phyloP scores from a whole-genome alignment of 306 rosid genomes.

The Vigna nakashimae region DNA sequence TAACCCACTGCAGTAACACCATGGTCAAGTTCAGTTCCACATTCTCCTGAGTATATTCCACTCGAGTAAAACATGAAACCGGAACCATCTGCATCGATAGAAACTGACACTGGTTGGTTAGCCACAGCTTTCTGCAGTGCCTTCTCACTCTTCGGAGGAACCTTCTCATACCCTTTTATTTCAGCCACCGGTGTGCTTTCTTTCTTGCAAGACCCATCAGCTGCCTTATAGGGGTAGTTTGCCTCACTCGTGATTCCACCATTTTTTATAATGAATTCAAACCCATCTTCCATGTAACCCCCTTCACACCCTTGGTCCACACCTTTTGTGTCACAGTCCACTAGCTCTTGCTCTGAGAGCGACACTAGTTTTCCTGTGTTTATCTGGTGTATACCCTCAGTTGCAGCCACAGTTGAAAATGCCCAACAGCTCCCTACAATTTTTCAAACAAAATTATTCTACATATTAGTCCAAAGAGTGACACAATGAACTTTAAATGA shows the following conservation, averaged over 20 bases:
- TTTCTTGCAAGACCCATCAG: constrained; percentile 37
- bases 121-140: constrained; percentile 44
- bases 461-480: not conserved
- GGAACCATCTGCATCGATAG: constrained; percentile 41
- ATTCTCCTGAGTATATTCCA: constrained; percentile 41
- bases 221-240: constrained; percentile 48
- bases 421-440: constrained; percentile 36
- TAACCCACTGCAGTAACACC: constrained; percentile 50
- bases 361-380: constrained; percentile 19
- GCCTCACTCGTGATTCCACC: constrained; percentile 47
- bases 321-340: not conserved
- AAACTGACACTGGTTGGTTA: constrained; percentile 47
- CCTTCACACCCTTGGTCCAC: constrained; percentile 45
- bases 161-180: constrained; percentile 48
- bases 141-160: constrained; percentile 34
- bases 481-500: not conserved
- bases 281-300: constrained; percentile 49
- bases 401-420: constrained; percentile 29
- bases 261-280: constrained; percentile 43
- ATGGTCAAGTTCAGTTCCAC: constrained; percentile 50
- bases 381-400: constrained; percentile 32
- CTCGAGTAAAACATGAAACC: constrained; percentile 35
- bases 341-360: constrained; percentile 29
- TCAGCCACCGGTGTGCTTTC: not conserved
- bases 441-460: not conserved